Evolutionary conservation across 352 stramenopile species (phyloP).

Genomic region (Blastocystis sp.): DNA sequence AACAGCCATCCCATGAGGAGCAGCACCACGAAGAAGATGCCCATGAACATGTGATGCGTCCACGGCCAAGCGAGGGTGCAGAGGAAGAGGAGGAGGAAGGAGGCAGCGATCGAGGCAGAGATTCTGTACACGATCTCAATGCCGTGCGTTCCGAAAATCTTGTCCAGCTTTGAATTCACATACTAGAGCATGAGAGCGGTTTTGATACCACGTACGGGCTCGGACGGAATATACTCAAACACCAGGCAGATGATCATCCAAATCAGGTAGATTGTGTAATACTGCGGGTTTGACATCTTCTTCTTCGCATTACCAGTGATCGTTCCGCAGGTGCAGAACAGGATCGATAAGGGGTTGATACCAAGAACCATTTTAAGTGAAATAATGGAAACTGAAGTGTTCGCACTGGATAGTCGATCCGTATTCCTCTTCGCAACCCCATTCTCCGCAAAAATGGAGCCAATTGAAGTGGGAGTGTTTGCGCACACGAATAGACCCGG

Average conservation of each 20-base stretch:
- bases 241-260: background rate
- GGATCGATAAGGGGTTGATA: too few species aligned
- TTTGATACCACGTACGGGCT: background rate
- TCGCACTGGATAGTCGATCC: too few species aligned
- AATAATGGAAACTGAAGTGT: too few species aligned
- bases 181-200: constrained; percentile 24
- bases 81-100: constrained; percentile 8
- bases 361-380: too few species aligned
- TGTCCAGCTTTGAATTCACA: constrained; percentile 18
- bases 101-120: background rate
- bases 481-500: too few species aligned
- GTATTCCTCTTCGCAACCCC: too few species aligned
- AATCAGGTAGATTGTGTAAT: constrained; percentile 4
- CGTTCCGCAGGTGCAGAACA: background rate
- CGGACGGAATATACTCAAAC: constrained; percentile 14
- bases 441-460: too few species aligned
- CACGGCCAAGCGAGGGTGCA: constrained; percentile 8
- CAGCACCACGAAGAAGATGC: constrained; percentile 1
- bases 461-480: too few species aligned
- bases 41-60: constrained; percentile 19
- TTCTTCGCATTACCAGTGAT: constrained; percentile 6
- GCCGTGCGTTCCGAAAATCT: constrained; percentile 11
- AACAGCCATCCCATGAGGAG: background rate
- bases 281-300: constrained; percentile 48
- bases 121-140: constrained; percentile 33